phyloP scores from a whole-genome alignment of 306 rosid species.

The Geum urbanum region DNA sequence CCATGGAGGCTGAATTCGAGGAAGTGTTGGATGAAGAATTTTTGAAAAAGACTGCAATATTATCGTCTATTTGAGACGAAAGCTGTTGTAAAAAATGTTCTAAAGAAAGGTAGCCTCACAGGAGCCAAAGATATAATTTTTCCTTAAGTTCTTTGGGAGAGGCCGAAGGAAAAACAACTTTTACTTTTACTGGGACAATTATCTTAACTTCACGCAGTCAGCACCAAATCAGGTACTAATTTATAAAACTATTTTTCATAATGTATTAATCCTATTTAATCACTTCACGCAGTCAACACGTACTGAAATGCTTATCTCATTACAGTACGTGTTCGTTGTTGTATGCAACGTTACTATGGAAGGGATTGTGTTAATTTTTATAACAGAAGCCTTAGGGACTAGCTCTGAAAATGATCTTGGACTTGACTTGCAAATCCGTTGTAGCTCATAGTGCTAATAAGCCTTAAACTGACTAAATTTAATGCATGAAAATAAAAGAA shows the following conservation, averaged over 20 bases:
- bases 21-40: no score
- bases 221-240: background rate
- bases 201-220: background rate
- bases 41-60: no score
- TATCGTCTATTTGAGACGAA: no score
- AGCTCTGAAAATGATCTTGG: background rate
- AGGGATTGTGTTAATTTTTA: slow-evolving; percentile 1
- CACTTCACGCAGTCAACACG: no score
- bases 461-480: background rate
- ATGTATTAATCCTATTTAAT: background rate
- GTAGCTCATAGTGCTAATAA: background rate
- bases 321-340: background rate
- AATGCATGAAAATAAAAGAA: background rate
- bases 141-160: no score
- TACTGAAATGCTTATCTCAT: background rate
- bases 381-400: background rate
- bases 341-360: background rate
- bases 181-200: background rate
- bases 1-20: no score
- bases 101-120: no score
- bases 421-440: background rate
- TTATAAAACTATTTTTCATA: no score
- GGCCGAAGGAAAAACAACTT: no score
- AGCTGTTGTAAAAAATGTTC: no score
- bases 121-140: no score